Evolutionary conservation across 1,284 basidiomycete species (phyloP), one percentile per base, ranked within the genome.

Genomic region (Rhodotorula sp.): DNA sequence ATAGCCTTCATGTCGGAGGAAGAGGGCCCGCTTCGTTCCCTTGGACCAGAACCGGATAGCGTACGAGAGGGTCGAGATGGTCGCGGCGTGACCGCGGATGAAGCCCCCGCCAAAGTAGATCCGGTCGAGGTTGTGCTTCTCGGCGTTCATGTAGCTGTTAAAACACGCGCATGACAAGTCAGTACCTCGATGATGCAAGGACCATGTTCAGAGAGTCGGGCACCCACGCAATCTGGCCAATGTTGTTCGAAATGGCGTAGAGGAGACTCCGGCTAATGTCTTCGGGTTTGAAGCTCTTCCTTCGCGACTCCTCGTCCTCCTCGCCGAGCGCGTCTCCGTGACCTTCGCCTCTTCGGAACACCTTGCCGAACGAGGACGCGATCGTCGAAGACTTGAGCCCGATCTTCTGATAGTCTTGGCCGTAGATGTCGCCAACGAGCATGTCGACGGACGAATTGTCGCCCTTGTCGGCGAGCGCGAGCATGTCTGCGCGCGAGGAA

Each of bases 41-140:
- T 97, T 95, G 79, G 93, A 95, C 97, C 97, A 99, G 85, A 99
- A 99, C 4, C 97, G 90, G 81, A 99, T 99, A 59, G 97, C 97
- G 83, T 99, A 99, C 34, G 94, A 97, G 54, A 99, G 85, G 19
- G 97, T 99, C 45, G 93, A 91, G 80, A 99, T 95, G 31, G 97
- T 99, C 48, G 95, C 92, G 60, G 95, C 90, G 80, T 99, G 97
- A 31, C 94, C 95, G 84, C 97, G 88, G 81, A 99, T 99, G 83
- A 99, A 99, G 83, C 92, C 98, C 5, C 97, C 97, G 21, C 95
- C 94, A 85, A 99, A 99, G 84, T 98, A 99, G 77, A 99, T 98
- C 78, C 92, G 88, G 79, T 98, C 93, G 69, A 99, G 83, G 73
- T 93, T 90, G 81, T 98, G 97, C 85, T 99, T 98, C 82, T 99